Base-by-base conservation (phyloP, 257 asterid species). In the Prunella vulgaris region DNA sequence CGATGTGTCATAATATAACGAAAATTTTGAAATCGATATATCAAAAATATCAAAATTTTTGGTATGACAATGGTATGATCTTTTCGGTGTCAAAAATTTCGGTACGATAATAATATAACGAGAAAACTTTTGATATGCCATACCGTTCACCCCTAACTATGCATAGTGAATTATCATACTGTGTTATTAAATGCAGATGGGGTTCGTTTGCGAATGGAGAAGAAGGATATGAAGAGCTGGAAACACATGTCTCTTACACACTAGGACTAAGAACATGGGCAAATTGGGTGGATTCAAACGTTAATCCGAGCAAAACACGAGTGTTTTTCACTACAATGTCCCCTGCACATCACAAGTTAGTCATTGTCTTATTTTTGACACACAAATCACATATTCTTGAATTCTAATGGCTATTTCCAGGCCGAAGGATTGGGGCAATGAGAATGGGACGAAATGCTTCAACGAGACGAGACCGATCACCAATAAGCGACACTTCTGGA, bases 271-370 rank as follows among this genome's bases (percentile, higher is more conserved):
- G 84, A 54, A 90, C 98, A 71, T 93, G 98, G 96, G 98, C 98
- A 6, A 93, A 93, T 60, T 93, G 98, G 98, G 85, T 93, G 44
- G 98, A 90, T 72, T 86, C 98, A 15, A 86, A 89, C 35, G 69
- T 90, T 12, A 59, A 88, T 78, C 92, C 98, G 24, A 86, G 80
- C 63, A 79, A 35, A 60, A 90, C 95, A 51, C 77, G 80, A 40
- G 95, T 93, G 52, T 93, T 93, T 79, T 93, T 93, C 77, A 88
- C 97, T 56, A 85, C 96, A 35, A 82, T 88, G 90, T 93, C 98
- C 52, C 98, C 98, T 24, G 68, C 88, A 0, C 98, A 93, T 64
- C 86, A 83, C 30, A 86, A 84, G 98, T 92, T 21, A 51, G 77
- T 33, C 1, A 21, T 4, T 13, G 53, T 24, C 28, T 33, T 53